phyloP scores from a whole-genome alignment of 2,329 filamentous ascomycete genomes.

The Teratosphaeriaceae sp. region DNA sequence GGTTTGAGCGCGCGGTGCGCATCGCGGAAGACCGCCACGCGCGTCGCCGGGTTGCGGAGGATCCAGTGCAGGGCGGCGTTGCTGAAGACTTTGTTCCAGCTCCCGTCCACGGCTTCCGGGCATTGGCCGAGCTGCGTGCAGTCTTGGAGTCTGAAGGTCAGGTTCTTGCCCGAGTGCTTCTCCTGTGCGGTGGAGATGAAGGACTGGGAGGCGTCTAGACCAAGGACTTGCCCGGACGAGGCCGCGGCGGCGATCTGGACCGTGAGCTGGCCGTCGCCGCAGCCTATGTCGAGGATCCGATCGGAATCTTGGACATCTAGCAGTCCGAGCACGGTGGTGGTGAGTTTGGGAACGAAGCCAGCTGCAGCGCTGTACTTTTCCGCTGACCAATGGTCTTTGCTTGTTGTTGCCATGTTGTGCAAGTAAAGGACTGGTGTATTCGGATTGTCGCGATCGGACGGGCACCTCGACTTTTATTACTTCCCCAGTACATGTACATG shows the following conservation, averaged over 20 bases:
- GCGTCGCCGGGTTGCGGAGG: slow-evolving; percentile 42
- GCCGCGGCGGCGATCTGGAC: slow-evolving; percentile 27
- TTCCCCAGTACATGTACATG: no score
- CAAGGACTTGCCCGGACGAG: slow-evolving; percentile 26
- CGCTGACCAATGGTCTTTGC: slow-evolving; percentile 28
- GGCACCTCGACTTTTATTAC: background rate
- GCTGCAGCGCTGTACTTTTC: slow-evolving; percentile 31
- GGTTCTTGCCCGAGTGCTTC: slow-evolving; percentile 17
- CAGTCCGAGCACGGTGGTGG: slow-evolving; percentile 31
- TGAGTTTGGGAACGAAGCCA: slow-evolving; percentile 36
- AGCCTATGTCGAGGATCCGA: slow-evolving; percentile 35
- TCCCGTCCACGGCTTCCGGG: slow-evolving; percentile 14
- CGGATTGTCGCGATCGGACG: background rate
- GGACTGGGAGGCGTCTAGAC: slow-evolving; percentile 34
- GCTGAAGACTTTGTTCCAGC: slow-evolving; percentile 36
- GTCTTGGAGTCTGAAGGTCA: slow-evolving; percentile 27
- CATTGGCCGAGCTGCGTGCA: slow-evolving; percentile 22
- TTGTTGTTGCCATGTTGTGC: slow-evolving; percentile 2
- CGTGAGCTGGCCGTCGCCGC: slow-evolving; percentile 36
- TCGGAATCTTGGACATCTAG: slow-evolving; percentile 30
- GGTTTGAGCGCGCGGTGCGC: slow-evolving; percentile 48
- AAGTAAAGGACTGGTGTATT: background rate
- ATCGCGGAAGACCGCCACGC: slow-evolving; percentile 46
- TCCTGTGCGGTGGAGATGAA: slow-evolving; percentile 33
- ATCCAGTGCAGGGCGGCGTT: slow-evolving; percentile 43